Percentiles rank a stretch among this genome's conserved stretches.
Evolutionary conservation across 2,329 filamentous ascomycete genomes (phyloP).

Genomic region (Geoglossum cookeanum): DNA sequence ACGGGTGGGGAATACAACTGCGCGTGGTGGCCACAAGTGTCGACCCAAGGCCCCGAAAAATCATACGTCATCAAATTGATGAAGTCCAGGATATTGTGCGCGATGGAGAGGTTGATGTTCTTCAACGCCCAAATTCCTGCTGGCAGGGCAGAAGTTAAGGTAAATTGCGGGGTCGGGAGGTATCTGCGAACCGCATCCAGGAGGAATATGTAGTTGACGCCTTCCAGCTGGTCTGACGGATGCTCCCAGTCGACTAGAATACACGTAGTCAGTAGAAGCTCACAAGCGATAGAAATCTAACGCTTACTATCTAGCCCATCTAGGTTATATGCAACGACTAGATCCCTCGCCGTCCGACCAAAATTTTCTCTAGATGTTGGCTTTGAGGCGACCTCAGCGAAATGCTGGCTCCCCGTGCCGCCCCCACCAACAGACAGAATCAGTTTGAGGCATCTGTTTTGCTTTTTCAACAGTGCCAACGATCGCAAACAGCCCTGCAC

Average conservation of each 20-base stretch:
- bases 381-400: conserved; percentile 45
- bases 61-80: conserved; percentile 71
- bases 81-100: conserved; percentile 48
- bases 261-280: neutral
- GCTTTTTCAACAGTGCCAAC: conserved; percentile 51
- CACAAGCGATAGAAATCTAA: neutral
- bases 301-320: conserved; percentile 56
- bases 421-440: conserved; percentile 60
- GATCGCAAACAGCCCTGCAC: conserved; percentile 52
- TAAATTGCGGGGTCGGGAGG: conserved; percentile 48
- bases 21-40: conserved; percentile 51
- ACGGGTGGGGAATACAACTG: conserved; percentile 44
- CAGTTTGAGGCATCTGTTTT: conserved; percentile 52
- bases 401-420: conserved; percentile 41
- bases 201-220: conserved; percentile 49
- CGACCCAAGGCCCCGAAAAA: conserved; percentile 52
- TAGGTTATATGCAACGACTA: conserved; percentile 52
- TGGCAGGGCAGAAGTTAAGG: conserved; percentile 54
- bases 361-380: conserved; percentile 46
- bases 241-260: conserved; percentile 61
- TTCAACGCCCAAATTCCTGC: conserved; percentile 45
- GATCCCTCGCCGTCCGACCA: conserved; percentile 42
- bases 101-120: conserved; percentile 45
- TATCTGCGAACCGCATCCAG: conserved; percentile 45
- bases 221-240: conserved; percentile 45